Conservation (phyloP, 352 stramenopile species). For the Globisporangium polare region DNA sequence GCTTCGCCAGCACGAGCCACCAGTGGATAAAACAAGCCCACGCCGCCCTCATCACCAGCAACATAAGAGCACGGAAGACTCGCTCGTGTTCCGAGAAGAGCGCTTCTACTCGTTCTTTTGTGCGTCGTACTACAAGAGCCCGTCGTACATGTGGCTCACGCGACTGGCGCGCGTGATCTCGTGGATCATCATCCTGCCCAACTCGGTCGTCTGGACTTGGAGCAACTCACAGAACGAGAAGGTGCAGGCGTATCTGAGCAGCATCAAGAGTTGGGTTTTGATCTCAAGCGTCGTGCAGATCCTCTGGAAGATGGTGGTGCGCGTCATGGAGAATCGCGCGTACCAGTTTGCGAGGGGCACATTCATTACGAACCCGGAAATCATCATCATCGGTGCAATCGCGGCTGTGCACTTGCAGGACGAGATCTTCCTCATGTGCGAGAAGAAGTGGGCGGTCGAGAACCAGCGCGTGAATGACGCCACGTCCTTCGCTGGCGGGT, state of each 20-base stretch:
- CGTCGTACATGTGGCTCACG: conserved; percentile 20
- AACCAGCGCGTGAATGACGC: conserved; percentile 22
- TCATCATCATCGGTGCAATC: conserved; percentile 20
- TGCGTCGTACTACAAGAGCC: conserved; percentile 22
- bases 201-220: conserved; percentile 44
- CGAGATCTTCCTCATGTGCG: conserved; percentile 19
- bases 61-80: not conserved
- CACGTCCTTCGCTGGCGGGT: conserved; percentile 9
- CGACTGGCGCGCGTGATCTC: conserved; percentile 30
- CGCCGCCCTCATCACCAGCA: not conserved
- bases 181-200: conserved; percentile 55
- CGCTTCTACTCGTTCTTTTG: conserved; percentile 30
- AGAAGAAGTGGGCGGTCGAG: conserved; percentile 23
- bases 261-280: conserved; percentile 32
- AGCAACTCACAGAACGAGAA: conserved; percentile 21
- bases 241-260: conserved; percentile 39
- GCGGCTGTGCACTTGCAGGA: conserved; percentile 4
- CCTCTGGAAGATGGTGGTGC: conserved; percentile 28
- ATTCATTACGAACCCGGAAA: conserved; percentile 20
- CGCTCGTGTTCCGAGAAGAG: conserved; percentile 14
- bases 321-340: conserved; percentile 27
- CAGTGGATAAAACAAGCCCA: not conserved
- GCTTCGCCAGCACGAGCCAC: not conserved
- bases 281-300: conserved; percentile 25
- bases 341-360: conserved; percentile 20